Percentiles rank a stretch among this genome's conserved stretches.
Evolutionary conservation across 2,329 filamentous ascomycete species (phyloP).

Genomic region (Ceratocystis ficicola): DNA sequence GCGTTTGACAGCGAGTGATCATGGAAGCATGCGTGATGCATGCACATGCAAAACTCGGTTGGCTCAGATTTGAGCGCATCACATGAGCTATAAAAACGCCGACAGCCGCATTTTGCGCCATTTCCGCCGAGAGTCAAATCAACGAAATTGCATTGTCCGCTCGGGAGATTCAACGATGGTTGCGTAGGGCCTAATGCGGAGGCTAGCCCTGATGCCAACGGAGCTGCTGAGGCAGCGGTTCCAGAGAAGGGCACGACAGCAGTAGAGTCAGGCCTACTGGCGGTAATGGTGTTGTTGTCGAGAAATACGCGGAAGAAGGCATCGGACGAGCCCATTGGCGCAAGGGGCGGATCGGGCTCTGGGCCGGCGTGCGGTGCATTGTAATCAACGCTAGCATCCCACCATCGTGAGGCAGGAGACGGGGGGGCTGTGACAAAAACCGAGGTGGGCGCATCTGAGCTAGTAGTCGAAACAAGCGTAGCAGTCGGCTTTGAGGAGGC

Average conservation of each 20-base stretch:
- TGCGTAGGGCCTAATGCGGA: conserved; percentile 25
- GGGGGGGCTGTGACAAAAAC: conserved; percentile 18
- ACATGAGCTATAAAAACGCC: conserved; percentile 40
- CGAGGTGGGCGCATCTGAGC: conserved; percentile 9
- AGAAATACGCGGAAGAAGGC: conserved; percentile 17
- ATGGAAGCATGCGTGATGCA: conserved; percentile 50
- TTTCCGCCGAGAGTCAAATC: conserved; percentile 41
- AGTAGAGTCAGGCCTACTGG: neutral
- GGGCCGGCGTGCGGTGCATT: conserved; percentile 9
- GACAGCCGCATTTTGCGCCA: conserved; percentile 46
- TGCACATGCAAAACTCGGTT: conserved; percentile 48
- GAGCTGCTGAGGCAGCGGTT: neutral
- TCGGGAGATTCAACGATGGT: conserved; percentile 33
- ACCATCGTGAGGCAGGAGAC: conserved; percentile 16
- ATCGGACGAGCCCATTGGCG: conserved; percentile 8
- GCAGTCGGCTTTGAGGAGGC: neutral
- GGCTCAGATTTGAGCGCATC: conserved; percentile 34
- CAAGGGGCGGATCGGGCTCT: neutral
- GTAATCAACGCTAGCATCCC: conserved; percentile 16
- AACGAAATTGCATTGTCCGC: conserved; percentile 46
- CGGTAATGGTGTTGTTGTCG: neutral
- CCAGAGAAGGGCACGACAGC: neutral
- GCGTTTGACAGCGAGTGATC: conserved; percentile 32
- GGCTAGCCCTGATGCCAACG: neutral
- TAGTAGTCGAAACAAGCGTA: neutral